phyloP scores from a whole-genome alignment of 768 basidiomycete species.

The Pisolithus tinctorius region DNA sequence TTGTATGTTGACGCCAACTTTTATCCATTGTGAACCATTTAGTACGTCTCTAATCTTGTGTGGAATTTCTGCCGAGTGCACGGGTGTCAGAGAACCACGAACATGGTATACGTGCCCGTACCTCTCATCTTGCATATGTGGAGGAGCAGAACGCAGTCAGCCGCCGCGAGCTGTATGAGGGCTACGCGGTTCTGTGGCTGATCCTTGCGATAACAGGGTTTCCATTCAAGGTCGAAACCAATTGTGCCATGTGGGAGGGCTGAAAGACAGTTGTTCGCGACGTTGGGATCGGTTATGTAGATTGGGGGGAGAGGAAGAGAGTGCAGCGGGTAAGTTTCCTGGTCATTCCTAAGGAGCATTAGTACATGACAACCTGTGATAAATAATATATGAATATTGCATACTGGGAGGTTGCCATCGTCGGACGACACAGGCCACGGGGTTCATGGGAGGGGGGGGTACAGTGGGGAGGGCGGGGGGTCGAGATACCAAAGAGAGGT shows the following conservation, averaged over 20 bases:
- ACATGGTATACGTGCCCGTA: conserved; percentile 53
- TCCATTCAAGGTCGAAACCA: conserved; percentile 82
- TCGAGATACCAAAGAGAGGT: neutral
- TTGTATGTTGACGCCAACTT: conserved; percentile 73
- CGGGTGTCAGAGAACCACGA: neutral
- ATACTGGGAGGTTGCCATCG: neutral
- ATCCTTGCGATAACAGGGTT: conserved; percentile 51
- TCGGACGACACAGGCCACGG: neutral
- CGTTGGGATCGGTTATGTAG: conserved; percentile 29
- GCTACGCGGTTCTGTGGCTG: conserved; percentile 59
- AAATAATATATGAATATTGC: neutral
- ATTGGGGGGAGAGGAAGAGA: conserved; percentile 14
- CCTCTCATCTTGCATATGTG: no score
- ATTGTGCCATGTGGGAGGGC: conserved; percentile 23
- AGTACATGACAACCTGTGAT: neutral
- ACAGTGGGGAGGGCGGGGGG: neutral
- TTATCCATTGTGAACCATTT: conserved; percentile 45
- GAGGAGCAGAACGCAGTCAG: no score
- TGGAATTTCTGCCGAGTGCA: conserved; percentile 41
- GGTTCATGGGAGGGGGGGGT: neutral
- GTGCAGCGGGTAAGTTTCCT: neutral
- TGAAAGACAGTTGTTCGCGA: conserved; percentile 17
- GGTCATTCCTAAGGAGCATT: neutral
- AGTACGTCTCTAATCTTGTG: conserved; percentile 45
- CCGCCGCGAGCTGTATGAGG: conserved; percentile 4